Percentiles rank a stretch among this genome's conserved stretches.
Evolutionary conservation across 2,329 filamentous ascomycete species (phyloP).

Genomic region (Xenoacremonium recifei): DNA sequence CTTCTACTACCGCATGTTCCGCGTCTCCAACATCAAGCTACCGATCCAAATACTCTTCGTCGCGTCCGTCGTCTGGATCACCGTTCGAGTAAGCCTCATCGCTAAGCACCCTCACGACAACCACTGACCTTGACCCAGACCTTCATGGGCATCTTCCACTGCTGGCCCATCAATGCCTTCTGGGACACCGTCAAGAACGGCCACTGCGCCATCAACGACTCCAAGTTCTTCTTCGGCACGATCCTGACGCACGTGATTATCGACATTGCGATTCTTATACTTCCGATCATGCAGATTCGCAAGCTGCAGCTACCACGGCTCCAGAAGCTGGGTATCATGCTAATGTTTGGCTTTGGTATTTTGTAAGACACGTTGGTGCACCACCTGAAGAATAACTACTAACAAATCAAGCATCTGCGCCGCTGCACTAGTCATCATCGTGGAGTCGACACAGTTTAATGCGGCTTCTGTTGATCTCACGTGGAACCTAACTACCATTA

Average conservation of each 20-base stretch:
- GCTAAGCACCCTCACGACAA: not conserved
- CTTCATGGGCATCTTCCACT: constrained; percentile 28
- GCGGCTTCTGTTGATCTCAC: constrained; percentile 14
- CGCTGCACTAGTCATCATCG: constrained; percentile 20
- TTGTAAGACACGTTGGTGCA: constrained; percentile 25
- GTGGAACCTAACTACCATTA: constrained; percentile 19
- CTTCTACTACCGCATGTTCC: constrained; percentile 33
- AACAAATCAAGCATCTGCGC: constrained; percentile 12
- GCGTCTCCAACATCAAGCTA: constrained; percentile 21
- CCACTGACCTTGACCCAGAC: constrained; percentile 5
- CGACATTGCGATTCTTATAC: constrained; percentile 28
- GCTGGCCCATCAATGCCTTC: constrained; percentile 27
- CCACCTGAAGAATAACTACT: not conserved
- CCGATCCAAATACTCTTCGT: constrained; percentile 25
- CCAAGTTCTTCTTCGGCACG: constrained; percentile 33
- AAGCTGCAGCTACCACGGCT: constrained; percentile 26
- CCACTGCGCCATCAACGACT: constrained; percentile 22
- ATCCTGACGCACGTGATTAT: constrained; percentile 29
- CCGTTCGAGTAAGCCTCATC: constrained; percentile 19
- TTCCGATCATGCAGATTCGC: constrained; percentile 29
- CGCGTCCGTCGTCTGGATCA: constrained; percentile 25
- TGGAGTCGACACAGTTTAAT: constrained; percentile 14
- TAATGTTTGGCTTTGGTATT: constrained; percentile 30
- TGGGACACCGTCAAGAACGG: constrained; percentile 20
- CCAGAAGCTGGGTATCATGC: constrained; percentile 26